Percentiles rank a stretch among this genome's conserved stretches.
phyloP scores from a whole-genome alignment of 1,284 basidiomycete genomes.

The Schizopora paradoxa region DNA sequence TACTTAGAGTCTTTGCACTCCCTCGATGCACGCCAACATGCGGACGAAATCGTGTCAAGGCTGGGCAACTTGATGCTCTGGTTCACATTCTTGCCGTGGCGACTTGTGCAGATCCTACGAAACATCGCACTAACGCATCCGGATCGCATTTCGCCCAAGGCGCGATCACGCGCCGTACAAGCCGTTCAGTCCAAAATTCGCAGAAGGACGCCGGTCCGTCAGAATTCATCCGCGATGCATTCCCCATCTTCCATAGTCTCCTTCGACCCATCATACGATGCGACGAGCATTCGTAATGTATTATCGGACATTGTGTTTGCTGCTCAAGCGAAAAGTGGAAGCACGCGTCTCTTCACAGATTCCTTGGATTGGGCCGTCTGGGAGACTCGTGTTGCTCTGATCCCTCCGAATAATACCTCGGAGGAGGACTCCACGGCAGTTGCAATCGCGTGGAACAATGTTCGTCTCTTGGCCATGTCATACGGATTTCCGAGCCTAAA shows the following conservation, averaged over 20 bases:
- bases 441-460: slow-evolving; percentile 13
- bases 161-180: slow-evolving; percentile 11
- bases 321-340: too few species aligned
- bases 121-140: not conserved
- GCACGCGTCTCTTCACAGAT: slow-evolving; percentile 3
- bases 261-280: not conserved
- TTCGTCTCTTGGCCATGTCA: slow-evolving; percentile 13
- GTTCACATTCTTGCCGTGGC: not conserved
- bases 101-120: slow-evolving; percentile 6
- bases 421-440: slow-evolving; percentile 9
- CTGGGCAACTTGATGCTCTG: slow-evolving; percentile 4
- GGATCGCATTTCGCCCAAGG: not conserved
- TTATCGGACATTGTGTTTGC: slow-evolving; percentile 11
- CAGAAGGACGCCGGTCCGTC: not conserved
- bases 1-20: slow-evolving; percentile 5
- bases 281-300: slow-evolving; percentile 8
- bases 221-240: not conserved
- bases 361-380: slow-evolving; percentile 12
- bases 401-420: slow-evolving; percentile 9
- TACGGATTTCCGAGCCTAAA: not conserved
- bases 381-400: slow-evolving; percentile 12
- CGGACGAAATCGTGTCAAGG: slow-evolving; percentile 7
- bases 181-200: slow-evolving; percentile 5
- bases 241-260: not conserved
- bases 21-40: not conserved